These are phyloP conservation scores for Sesbania bispinosa DNA, from an alignment of 306 rosid species.

Conservation along the genomic window DNA sequence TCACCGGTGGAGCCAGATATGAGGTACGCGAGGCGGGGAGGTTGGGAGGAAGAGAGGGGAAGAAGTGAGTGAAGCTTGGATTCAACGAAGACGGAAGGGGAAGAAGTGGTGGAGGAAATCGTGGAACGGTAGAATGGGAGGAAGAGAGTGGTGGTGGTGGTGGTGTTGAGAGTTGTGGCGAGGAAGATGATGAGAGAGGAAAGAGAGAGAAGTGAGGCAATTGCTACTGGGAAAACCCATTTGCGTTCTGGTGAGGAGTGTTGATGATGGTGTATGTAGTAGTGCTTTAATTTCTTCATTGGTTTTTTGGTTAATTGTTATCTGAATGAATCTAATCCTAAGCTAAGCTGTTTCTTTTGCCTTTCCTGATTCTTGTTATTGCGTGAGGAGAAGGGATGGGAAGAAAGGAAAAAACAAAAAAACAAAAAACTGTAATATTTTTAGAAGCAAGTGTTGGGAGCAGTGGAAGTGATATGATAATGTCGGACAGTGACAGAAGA, in stretches of 20 bases:
- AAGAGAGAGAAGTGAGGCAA: constrained; percentile 60
- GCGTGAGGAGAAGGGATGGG: no score
- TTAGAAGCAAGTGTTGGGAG: no score
- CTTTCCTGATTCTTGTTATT: no score
- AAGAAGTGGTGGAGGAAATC: constrained; percentile 41
- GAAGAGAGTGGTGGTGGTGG: constrained; percentile 52
- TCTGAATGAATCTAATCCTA: no score
- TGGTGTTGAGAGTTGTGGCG: constrained; percentile 56
- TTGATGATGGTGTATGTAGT: constrained; percentile 48
- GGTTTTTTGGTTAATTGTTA: no score
- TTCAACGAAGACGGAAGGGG: constrained; percentile 75
- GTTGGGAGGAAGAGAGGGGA: constrained; percentile 63
- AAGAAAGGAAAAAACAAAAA: no score
- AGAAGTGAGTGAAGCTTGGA: constrained; percentile 63
- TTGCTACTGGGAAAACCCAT: constrained; percentile 81
- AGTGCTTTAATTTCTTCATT: constrained; percentile 86
- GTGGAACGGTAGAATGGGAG: constrained; percentile 86
- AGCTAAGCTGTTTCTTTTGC: no score
- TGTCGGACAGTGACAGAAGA: no score
- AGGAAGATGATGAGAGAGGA: constrained; percentile 66
- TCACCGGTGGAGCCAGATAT: constrained; percentile 89
- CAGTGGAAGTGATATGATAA: no score
- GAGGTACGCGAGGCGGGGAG: constrained; percentile 84
- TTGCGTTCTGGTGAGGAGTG: constrained; percentile 41
- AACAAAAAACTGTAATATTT: no score